These are phyloP conservation scores for Fusarium anguioides DNA, from an alignment of 2,329 filamentous ascomycete genomes.

Conservation along the genomic window DNA sequence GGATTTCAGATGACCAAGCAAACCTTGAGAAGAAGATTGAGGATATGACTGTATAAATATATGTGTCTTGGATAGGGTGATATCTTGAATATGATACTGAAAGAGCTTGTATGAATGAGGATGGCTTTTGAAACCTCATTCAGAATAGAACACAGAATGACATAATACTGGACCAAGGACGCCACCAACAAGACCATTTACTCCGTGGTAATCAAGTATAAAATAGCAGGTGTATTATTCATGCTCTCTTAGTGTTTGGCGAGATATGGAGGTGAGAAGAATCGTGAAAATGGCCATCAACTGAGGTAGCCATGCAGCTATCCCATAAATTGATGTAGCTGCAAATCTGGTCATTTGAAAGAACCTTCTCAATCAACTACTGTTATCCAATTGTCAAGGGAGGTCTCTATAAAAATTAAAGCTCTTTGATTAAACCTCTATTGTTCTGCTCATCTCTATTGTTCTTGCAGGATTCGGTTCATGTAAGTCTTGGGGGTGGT, in stretches of 20 bases:
- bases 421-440: background rate
- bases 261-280: background rate
- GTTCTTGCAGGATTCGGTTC: background rate
- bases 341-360: too few relatives aligned
- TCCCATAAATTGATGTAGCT: too few relatives aligned
- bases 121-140: background rate
- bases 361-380: too few relatives aligned
- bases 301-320: too few relatives aligned
- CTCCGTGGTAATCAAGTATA: background rate
- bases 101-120: background rate
- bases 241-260: background rate
- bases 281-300: too few relatives aligned
- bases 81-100: background rate
- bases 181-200: background rate
- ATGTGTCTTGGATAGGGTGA: background rate
- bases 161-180: background rate
- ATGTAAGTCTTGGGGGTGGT: too few relatives aligned
- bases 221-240: background rate
- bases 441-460: background rate
- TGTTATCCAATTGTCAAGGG: too few relatives aligned
- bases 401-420: background rate
- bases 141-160: background rate
- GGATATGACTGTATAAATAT: constrained; percentile 30
- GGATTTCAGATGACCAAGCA: constrained; percentile 49
- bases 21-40: constrained; percentile 35